phyloP scores from a whole-genome alignment of 2,329 filamentous ascomycete genomes.

The Stagonosporopsis rhizophila region DNA sequence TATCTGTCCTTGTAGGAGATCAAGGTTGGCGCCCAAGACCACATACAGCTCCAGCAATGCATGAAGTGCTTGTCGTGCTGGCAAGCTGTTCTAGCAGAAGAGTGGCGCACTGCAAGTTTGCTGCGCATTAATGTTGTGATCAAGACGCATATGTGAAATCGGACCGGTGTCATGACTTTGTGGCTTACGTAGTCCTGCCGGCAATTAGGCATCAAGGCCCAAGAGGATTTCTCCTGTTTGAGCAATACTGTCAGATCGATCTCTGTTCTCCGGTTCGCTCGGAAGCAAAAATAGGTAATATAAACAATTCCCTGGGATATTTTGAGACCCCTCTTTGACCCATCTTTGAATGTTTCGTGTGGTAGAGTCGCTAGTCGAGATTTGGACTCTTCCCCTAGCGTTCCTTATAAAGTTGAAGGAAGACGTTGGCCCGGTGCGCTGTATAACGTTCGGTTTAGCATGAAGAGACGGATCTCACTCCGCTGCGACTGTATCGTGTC shows the following conservation, averaged over 20 bases:
- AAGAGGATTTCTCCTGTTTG: neutral
- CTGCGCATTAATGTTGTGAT: neutral
- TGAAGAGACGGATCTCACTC: constrained; percentile 10
- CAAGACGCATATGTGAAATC: neutral
- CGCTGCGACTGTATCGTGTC: neutral
- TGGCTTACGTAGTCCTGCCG: neutral
- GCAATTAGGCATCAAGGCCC: neutral
- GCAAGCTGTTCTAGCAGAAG: neutral
- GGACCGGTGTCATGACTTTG: neutral
- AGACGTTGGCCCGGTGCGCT: constrained; percentile 6
- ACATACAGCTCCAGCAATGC: no score
- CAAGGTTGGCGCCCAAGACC: no score
- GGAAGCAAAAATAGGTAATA: no score
- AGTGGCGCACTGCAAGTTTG: neutral
- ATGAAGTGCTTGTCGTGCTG: no score
- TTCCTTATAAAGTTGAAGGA: neutral
- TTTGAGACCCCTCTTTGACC: neutral
- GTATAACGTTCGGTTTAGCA: neutral
- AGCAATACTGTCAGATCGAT: neutral
- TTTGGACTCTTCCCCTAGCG: neutral
- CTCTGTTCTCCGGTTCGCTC: neutral
- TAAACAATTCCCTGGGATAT: neutral
- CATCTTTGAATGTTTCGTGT: neutral
- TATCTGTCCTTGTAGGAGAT: no score
- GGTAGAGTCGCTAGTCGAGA: neutral